Base-by-base conservation (phyloP, 2,329 filamentous ascomycete genomes). In the Penicillium sp. region DNA sequence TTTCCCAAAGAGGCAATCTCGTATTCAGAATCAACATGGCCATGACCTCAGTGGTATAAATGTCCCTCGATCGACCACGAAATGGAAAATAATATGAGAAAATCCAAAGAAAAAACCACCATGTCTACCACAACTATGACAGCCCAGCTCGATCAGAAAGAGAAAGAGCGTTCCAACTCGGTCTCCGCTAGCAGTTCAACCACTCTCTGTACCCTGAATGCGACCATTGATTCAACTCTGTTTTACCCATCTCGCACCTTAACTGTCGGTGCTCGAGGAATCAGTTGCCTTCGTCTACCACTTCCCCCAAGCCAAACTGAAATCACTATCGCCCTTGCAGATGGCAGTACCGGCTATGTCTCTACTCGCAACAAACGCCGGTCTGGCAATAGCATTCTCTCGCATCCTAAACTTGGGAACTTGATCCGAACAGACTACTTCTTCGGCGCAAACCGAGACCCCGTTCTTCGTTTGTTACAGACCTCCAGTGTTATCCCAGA, bases 361-460 rank as follows among this genome's bases (percentile, higher is more conserved):
- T 86, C 82, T 23, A 70, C 81, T 26, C 79, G 84, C 4, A 74
- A 75, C 11, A 69, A 70, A 8, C 73, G 75, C 43, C 66, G 71
- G 55, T 84, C 82, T 1, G 82, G 81, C 57, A 75, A 76, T 58
- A 77, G 85, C 46, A 68, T 81, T 4, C 69, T 79, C 33, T 77
- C 73, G 22, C 71, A 75, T 33, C 73, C 76, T 14, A 62, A 70
- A 18, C 41, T 54, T 6, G 70, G 68, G 7, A 60, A 64, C 5
- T 69, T 77, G 5, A 63, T 84, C n/a, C 79, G 77, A 58, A 86
- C 84, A 0, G 78, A 75, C 3, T 86, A 86, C 69, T 80, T 78
- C 59, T 85, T 81, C 62, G 84, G 84, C 0, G 83, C 83, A 1
- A 76, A 75, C 40, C 75, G 77, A 2, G 76, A 81, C 6, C 84